These are phyloP conservation scores for Rhodotorula sp. DNA, from an alignment of 1,284 basidiomycete genomes.

Conservation along the genomic window DNA sequence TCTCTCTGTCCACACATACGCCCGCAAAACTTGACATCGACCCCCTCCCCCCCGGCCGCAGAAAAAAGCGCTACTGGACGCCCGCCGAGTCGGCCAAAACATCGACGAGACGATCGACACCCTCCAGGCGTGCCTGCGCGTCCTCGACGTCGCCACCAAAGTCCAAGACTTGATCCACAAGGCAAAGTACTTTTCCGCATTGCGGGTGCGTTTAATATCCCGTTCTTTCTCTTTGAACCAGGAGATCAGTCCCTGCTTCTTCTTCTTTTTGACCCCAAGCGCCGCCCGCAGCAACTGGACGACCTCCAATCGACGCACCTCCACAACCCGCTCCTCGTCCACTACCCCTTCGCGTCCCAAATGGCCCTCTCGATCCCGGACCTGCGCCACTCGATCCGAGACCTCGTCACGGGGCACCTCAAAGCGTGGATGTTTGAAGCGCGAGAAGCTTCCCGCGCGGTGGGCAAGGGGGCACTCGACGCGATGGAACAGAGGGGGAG, in stretches of 20 bases:
- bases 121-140: slow-evolving; percentile 83
- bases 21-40: neutral
- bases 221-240: slow-evolving; percentile 45
- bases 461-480: slow-evolving; percentile 85
- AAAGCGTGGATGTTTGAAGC: slow-evolving; percentile 98
- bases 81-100: slow-evolving; percentile 86
- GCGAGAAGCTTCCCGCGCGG: slow-evolving; percentile 78
- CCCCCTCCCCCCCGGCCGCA: slow-evolving; percentile 50
- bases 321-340: slow-evolving; percentile 68
- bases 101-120: slow-evolving; percentile 95
- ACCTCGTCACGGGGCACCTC: slow-evolving; percentile 88
- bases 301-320: slow-evolving; percentile 89
- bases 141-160: slow-evolving; percentile 91
- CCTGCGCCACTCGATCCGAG: slow-evolving; percentile 81
- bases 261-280: neutral
- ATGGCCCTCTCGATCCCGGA: slow-evolving; percentile 89
- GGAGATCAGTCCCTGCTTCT: neutral
- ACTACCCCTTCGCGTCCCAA: slow-evolving; percentile 90
- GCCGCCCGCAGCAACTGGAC: slow-evolving; percentile 70
- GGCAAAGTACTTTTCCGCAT: slow-evolving; percentile 85
- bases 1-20: neutral
- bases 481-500: slow-evolving; percentile 81
- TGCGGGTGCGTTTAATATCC: slow-evolving; percentile 61
- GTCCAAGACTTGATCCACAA: slow-evolving; percentile 86
- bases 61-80: slow-evolving; percentile 82